Evolutionary conservation across 441 rosid species (phyloP).

Genomic region (Eruca vesicaria): DNA sequence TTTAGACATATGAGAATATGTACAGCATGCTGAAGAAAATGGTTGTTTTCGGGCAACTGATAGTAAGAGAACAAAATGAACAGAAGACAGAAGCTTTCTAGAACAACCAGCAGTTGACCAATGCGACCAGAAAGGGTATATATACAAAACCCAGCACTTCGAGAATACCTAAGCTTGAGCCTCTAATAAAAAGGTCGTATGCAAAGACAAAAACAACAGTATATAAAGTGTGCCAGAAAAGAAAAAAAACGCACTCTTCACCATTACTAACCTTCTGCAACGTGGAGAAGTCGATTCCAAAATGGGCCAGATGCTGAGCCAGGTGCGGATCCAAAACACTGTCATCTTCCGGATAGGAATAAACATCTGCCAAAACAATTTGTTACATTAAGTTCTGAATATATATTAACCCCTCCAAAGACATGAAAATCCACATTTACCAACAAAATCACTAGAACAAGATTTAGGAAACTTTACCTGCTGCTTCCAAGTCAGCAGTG

Average conservation of each 20-base stretch:
- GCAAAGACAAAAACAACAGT: background rate
- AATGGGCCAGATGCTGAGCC: constrained; percentile 89
- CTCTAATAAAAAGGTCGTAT: constrained; percentile 6
- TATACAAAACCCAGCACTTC: constrained; percentile 1
- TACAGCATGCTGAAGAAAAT: background rate
- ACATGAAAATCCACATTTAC: constrained; percentile 5
- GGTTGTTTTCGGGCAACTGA: background rate
- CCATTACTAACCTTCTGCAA: constrained; percentile 70
- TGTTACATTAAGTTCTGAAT: constrained; percentile 41
- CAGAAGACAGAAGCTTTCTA: background rate
- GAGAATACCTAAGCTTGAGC: background rate
- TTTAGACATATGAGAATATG: background rate
- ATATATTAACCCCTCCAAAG: background rate
- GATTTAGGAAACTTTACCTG: constrained; percentile 60
- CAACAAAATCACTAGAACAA: background rate
- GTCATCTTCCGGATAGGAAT: constrained; percentile 92
- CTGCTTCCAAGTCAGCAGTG: constrained; percentile 89
- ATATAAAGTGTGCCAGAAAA: background rate
- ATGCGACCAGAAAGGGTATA: background rate
- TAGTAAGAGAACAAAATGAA: background rate
- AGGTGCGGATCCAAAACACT: constrained; percentile 88
- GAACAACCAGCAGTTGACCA: background rate
- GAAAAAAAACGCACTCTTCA: background rate
- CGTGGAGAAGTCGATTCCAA: constrained; percentile 95
- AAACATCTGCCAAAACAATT: constrained; percentile 90